Conservation (phyloP, 1,284 basidiomycete genomes). For the Puccinia triticina region DNA sequence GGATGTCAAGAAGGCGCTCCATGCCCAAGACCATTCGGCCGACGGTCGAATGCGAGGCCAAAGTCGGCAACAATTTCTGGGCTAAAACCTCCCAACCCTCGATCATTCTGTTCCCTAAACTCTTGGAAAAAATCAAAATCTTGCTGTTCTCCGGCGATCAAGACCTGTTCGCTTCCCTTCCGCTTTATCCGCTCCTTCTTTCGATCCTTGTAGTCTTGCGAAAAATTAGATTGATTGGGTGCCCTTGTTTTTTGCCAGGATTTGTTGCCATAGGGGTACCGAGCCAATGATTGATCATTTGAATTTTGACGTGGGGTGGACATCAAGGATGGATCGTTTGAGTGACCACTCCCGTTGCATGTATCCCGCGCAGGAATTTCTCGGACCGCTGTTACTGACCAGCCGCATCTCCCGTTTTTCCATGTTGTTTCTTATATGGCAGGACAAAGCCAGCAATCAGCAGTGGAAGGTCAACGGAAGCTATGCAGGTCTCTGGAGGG, state of each 20-base stretch:
- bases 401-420: neutral
- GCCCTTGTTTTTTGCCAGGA: neutral
- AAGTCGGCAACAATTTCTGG: constrained; percentile 71
- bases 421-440: constrained; percentile 63
- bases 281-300: constrained; percentile 81
- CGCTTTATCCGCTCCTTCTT: neutral
- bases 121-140: constrained; percentile 79
- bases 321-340: constrained; percentile 79
- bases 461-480: constrained; percentile 78
- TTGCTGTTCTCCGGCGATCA: constrained; percentile 92
- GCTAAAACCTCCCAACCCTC: constrained; percentile 70
- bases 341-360: constrained; percentile 52
- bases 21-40: constrained; percentile 76
- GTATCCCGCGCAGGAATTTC: neutral
- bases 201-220: neutral
- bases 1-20: constrained; percentile 81
- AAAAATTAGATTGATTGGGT: neutral
- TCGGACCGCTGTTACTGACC: neutral
- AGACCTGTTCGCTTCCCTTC: constrained; percentile 73
- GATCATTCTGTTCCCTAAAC: constrained; percentile 74
- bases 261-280: constrained; percentile 79
- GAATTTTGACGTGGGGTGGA: constrained; percentile 84
- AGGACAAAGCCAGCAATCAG: constrained; percentile 67
- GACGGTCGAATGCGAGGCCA: constrained; percentile 79
- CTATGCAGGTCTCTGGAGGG: constrained; percentile 85